phyloP scores from a whole-genome alignment of 2,329 filamentous ascomycete genomes.

The Cladosporium velox region DNA sequence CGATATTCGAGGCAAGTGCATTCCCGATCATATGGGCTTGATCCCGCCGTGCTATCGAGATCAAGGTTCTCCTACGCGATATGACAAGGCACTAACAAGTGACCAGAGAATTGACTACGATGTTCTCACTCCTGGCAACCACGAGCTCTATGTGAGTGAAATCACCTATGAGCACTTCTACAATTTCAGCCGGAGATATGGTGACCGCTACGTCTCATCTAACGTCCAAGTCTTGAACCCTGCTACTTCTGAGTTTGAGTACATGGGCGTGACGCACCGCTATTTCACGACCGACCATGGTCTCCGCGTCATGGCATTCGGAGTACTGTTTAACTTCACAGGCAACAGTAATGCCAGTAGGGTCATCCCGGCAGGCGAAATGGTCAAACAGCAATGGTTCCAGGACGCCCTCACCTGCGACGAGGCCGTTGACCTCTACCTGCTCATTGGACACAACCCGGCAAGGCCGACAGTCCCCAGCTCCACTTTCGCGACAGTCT shows the following conservation, averaged over 20 bases:
- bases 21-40: not conserved
- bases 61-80: not conserved
- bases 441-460: constrained; percentile 66
- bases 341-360: constrained; percentile 64
- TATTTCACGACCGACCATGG: constrained; percentile 54
- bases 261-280: constrained; percentile 51
- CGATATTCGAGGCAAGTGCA: constrained; percentile 48
- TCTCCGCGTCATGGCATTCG: constrained; percentile 56
- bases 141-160: constrained; percentile 65
- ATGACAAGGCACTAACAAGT: not conserved
- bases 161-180: constrained; percentile 64
- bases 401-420: constrained; percentile 55
- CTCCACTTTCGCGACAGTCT: constrained; percentile 52
- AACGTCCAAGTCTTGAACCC: constrained; percentile 55
- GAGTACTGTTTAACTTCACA: constrained; percentile 52
- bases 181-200: constrained; percentile 60
- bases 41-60: not conserved
- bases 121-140: constrained; percentile 55
- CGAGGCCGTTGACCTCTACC: constrained; percentile 63
- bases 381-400: constrained; percentile 62
- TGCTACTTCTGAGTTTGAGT: constrained; percentile 46
- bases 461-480: constrained; percentile 48
- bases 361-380: constrained; percentile 56
- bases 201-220: constrained; percentile 56
- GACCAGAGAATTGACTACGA: constrained; percentile 53